Percentiles rank a stretch among this genome's conserved stretches.
Conservation (phyloP, 768 basidiomycete genomes). For the Suillus bovinus region DNA sequence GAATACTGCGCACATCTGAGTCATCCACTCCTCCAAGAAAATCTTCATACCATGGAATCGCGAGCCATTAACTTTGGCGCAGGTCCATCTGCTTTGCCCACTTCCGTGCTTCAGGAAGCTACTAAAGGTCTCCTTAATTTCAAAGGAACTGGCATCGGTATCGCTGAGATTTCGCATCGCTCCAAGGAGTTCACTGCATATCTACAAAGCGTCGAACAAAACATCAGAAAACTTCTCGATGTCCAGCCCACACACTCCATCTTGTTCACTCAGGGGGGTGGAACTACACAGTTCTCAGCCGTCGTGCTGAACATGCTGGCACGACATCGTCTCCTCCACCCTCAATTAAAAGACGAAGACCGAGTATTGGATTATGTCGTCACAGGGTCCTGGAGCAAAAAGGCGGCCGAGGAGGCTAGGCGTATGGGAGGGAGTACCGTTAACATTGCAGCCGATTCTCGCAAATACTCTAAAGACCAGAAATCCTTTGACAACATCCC, state of each 20-base stretch:
- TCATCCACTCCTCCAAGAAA: neutral
- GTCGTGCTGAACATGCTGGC: conserved; percentile 91
- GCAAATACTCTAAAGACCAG: conserved; percentile 58
- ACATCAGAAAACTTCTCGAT: conserved; percentile 73
- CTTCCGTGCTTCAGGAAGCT: conserved; percentile 82
- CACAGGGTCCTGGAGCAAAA: conserved; percentile 91
- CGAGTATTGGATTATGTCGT: conserved; percentile 84
- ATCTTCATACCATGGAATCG: conserved; percentile 19
- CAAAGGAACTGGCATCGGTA: conserved; percentile 84
- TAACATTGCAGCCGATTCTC: conserved; percentile 72
- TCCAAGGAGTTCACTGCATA: conserved; percentile 84
- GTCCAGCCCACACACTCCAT: conserved; percentile 85
- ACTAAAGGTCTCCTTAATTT: conserved; percentile 88
- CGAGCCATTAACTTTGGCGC: conserved; percentile 90
- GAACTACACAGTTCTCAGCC: conserved; percentile 88
- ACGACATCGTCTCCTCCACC: conserved; percentile 74
- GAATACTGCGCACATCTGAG: neutral
- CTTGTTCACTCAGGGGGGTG: conserved; percentile 95
- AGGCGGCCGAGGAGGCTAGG: conserved; percentile 80
- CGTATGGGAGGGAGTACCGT: conserved; percentile 61
- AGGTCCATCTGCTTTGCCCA: conserved; percentile 90
- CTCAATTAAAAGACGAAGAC: conserved; percentile 53
- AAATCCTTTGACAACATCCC: conserved; percentile 84
- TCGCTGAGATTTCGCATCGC: conserved; percentile 95
- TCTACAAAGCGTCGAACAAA: conserved; percentile 58